Evolutionary conservation across 495 filamentous ascomycete genomes (phyloP), one percentile per base, ranked within the genome.

Genomic region (Viridothelium virens): DNA sequence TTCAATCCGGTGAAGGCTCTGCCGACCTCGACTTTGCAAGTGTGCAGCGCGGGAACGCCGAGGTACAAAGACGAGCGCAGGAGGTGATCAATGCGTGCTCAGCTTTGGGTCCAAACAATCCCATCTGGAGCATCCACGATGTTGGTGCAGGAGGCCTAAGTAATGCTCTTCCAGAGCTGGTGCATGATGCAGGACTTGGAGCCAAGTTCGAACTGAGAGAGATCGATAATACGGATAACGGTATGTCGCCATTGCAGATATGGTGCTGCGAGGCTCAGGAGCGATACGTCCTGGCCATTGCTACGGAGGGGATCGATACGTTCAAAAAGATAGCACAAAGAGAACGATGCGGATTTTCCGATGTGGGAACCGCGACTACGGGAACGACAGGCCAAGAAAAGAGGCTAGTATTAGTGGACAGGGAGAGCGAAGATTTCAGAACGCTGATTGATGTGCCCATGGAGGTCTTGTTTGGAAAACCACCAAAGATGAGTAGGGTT

Each of bases 211-310:
- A 97, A 75, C 84, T 98, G 1, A 85, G 95, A 63, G 89, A 97
- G 72, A 82, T 98, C 31, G 92, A 96, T 69, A 96, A 82, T 73
- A 89, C 91, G 0, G 95, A 97, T 74, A 83, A 79, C 46, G 87
- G 91, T 71, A 92, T 97, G 89, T 96, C 91, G 74, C 92, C 93
- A 33, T 83, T 96, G 71, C 89, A 97, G 74, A 96, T 97, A 44
- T 97, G 92, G 93, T 96, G 92, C 77, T 93, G 90, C 70, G 92
- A 97, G 71, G 95, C 94, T 2, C 94, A 98, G 71, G 94, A 98
- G 76, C 82, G 94, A 72, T 98, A 97, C 69, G 94, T 97, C 18
- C 74, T 97, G 69, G 83, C 91, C 11, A 84, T 98, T 67, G 89
- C 90, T 41, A 83, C 84, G 64, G 88, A 91, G 2, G 80, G 85